Evolutionary conservation across 495 filamentous ascomycete genomes (phyloP).

Genomic region (Astrothelium subdiscretum): DNA sequence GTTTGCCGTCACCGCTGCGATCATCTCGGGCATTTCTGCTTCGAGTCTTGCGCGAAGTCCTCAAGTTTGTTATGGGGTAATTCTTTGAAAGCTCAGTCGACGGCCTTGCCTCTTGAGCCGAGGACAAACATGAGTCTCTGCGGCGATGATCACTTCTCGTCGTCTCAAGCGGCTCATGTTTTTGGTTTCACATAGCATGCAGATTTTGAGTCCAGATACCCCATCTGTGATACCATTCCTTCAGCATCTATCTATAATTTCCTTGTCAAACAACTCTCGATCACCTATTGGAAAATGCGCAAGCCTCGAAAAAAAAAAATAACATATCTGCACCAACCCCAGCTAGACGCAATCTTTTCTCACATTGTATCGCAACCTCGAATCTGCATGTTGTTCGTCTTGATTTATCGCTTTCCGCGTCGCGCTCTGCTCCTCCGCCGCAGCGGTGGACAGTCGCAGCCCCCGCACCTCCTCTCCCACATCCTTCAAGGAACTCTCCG

Average conservation of each 20-base stretch:
- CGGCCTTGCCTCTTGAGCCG: not conserved
- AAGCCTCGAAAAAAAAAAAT: not conserved
- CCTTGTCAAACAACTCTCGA: not conserved
- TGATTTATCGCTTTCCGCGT: not conserved
- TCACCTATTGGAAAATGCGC: not conserved
- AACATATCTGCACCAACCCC: not conserved
- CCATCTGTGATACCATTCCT: not conserved
- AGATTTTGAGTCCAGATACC: not conserved
- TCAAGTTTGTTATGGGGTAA: not conserved
- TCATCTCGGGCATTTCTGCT: not conserved
- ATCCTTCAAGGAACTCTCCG: not conserved
- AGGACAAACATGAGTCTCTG: not conserved
- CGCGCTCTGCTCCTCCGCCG: not conserved
- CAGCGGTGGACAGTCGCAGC: constrained; percentile 1
- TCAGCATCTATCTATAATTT: not conserved
- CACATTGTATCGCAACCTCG: not conserved
- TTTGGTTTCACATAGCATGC: not conserved
- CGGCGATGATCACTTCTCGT: not conserved
- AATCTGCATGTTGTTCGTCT: not conserved
- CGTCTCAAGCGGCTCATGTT: not conserved
- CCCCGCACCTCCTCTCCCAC: not conserved
- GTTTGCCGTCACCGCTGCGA: not conserved
- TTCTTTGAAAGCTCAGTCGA: not conserved
- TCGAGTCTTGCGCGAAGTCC: not conserved
- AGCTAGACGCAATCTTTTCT: not conserved